Evolutionary conservation across 1,284 basidiomycete genomes (phyloP).

Genomic region (Cerioporus squamosus): DNA sequence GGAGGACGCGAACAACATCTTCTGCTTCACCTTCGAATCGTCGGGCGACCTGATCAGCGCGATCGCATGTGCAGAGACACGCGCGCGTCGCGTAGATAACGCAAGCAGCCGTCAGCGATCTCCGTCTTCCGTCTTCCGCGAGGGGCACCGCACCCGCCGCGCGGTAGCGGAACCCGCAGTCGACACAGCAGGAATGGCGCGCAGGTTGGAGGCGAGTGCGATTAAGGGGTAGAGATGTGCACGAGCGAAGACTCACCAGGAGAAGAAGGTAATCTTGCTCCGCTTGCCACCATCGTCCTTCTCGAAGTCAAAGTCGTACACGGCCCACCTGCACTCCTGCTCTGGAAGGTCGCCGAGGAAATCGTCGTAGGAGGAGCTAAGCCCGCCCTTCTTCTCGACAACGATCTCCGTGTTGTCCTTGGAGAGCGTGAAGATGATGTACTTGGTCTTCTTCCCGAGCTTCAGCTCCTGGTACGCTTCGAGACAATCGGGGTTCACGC

Average conservation of each 20-base stretch:
- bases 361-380: conserved; percentile 63
- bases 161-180: no score
- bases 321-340: conserved; percentile 83
- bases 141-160: neutral
- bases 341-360: conserved; percentile 83
- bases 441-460: conserved; percentile 83
- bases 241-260: conserved; percentile 64
- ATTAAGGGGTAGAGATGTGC: neutral
- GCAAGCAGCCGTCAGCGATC: conserved; percentile 19
- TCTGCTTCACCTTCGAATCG: conserved; percentile 84
- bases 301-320: conserved; percentile 93
- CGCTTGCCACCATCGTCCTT: conserved; percentile 81
- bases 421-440: conserved; percentile 85
- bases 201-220: neutral
- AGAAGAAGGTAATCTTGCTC: conserved; percentile 90
- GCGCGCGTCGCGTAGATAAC: conserved; percentile 24
- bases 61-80: conserved; percentile 5
- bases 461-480: conserved; percentile 78
- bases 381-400: conserved; percentile 63
- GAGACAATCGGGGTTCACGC: conserved; percentile 64
- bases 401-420: conserved; percentile 74
- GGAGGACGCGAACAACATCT: conserved; percentile 96
- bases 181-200: neutral
- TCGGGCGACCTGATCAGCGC: conserved; percentile 80
- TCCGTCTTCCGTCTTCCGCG: neutral